phyloP scores from a whole-genome alignment of 257 asterid genomes.

The Datura wrightii region DNA sequence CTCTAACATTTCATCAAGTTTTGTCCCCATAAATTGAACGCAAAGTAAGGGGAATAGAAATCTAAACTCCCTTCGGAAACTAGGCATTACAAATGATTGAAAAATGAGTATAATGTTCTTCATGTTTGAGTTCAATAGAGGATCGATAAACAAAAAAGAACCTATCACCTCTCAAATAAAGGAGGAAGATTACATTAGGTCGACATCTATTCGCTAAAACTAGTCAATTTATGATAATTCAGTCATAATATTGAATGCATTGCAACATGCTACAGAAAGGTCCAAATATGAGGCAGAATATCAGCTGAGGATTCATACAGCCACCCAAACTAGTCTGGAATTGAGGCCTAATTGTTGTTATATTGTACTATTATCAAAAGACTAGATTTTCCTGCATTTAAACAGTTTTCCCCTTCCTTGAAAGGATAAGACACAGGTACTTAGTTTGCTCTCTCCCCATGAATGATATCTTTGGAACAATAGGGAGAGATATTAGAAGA shows the following conservation, averaged over 20 bases:
- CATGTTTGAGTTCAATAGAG: not conserved
- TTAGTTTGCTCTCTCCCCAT: not conserved
- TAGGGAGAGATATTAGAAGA: not conserved
- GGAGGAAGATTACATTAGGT: not conserved
- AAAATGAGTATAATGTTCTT: not conserved
- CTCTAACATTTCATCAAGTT: not conserved
- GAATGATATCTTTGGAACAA: not conserved
- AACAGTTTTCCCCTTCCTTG: not conserved
- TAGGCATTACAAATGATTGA: not conserved
- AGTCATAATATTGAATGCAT: not conserved
- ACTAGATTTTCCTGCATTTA: not conserved
- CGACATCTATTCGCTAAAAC: not conserved
- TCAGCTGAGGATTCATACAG: not conserved
- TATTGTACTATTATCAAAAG: not conserved
- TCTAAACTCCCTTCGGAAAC: not conserved
- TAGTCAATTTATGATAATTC: not conserved
- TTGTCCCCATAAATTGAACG: no score
- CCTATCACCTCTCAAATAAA: no score
- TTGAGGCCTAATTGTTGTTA: not conserved
- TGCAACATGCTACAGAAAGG: not conserved
- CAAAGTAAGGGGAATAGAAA: no score
- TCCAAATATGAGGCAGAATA: not conserved
- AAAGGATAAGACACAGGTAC: not conserved
- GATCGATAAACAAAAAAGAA: not conserved
- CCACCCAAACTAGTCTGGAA: not conserved